Percentiles rank a stretch among this genome's conserved stretches.
phyloP scores from a whole-genome alignment of 2,329 filamentous ascomycete species.

The Penicillium sp. region DNA sequence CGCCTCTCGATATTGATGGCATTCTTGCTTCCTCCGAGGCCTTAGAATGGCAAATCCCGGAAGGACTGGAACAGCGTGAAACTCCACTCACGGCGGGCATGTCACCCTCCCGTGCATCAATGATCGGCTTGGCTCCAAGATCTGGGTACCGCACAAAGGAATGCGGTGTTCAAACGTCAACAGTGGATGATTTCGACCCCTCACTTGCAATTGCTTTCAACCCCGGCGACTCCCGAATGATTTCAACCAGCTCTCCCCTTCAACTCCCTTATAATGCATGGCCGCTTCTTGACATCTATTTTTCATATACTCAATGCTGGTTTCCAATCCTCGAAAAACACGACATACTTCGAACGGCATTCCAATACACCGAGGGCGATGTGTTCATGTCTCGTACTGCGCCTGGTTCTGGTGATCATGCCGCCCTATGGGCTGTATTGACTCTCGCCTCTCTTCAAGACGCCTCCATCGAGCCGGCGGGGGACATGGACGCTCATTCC shows the following conservation, averaged over 20 bases:
- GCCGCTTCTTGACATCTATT: slow-evolving; percentile 68
- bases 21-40: slow-evolving; percentile 31
- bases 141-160: slow-evolving; percentile 22
- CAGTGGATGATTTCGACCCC: slow-evolving; percentile 1
- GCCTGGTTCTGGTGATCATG: slow-evolving; percentile 48
- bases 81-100: slow-evolving; percentile 18
- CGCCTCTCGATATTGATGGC: slow-evolving; percentile 29
- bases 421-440: slow-evolving; percentile 60
- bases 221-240: slow-evolving; percentile 7
- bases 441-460: slow-evolving; percentile 59
- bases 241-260: slow-evolving; percentile 33
- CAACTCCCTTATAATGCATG: slow-evolving; percentile 51
- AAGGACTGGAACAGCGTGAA: slow-evolving; percentile 20
- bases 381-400: slow-evolving; percentile 24
- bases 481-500: slow-evolving; percentile 15
- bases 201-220: slow-evolving; percentile 2
- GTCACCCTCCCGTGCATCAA: slow-evolving; percentile 28
- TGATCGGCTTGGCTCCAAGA: slow-evolving; percentile 12
- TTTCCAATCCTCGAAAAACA: slow-evolving; percentile 70
- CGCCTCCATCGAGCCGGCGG: slow-evolving; percentile 29
- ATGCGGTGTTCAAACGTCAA: slow-evolving; percentile 26
- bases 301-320: slow-evolving; percentile 74
- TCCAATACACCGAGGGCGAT: slow-evolving; percentile 31
- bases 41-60: slow-evolving; percentile 36
- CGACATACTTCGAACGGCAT: slow-evolving; percentile 55